Evolutionary conservation across 257 asterid species (phyloP).

Genomic region (Datura wrightii): DNA sequence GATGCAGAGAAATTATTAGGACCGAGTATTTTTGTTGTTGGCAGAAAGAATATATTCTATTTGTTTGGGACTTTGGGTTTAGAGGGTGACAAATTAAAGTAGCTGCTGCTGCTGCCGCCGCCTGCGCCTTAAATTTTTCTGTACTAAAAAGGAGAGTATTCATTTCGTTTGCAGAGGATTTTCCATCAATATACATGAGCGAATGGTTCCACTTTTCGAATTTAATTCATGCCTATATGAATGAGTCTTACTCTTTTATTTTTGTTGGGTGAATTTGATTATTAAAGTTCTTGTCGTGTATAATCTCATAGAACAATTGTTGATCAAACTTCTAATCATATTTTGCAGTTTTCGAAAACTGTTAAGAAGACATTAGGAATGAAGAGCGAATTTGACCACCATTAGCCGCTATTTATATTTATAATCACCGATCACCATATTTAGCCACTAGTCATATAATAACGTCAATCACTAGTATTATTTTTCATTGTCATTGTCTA

Average conservation of each 20-base stretch:
- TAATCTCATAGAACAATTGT: neutral
- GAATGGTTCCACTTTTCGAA: neutral
- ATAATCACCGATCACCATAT: too few relatives aligned
- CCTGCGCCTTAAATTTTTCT: neutral
- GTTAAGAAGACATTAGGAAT: too few relatives aligned
- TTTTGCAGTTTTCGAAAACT: too few relatives aligned
- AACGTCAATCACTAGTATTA: too few relatives aligned
- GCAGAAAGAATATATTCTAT: constrained; percentile 21
- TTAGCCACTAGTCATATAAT: too few relatives aligned
- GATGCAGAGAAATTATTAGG: neutral
- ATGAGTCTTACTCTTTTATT: neutral
- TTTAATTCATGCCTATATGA: neutral
- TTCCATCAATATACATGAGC: neutral
- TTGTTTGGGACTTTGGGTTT: neutral
- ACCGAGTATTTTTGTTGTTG: neutral
- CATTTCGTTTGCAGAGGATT: neutral
- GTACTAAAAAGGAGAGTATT: neutral
- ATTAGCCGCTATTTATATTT: too few relatives aligned
- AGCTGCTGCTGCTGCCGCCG: too few relatives aligned
- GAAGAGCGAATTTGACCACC: too few relatives aligned
- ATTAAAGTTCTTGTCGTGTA: neutral
- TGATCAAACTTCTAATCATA: neutral
- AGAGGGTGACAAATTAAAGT: neutral
- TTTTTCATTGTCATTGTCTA: too few relatives aligned
- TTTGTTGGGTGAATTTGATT: too few relatives aligned